These are phyloP conservation scores for Alternaria brassicae DNA, from an alignment of 2,329 filamentous ascomycete species.

Conservation along the genomic window DNA sequence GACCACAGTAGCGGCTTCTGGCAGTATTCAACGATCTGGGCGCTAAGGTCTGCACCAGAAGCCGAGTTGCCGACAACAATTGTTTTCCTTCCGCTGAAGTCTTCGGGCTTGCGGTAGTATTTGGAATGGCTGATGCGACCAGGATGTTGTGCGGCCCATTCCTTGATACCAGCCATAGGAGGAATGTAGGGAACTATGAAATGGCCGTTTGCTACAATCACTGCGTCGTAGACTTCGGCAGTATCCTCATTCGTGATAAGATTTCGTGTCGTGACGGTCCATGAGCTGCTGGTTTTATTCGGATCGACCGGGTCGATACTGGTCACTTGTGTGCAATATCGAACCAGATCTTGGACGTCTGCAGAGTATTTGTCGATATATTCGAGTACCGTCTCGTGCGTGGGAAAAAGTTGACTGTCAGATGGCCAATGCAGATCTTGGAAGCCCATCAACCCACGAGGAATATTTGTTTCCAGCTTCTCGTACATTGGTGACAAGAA, in stretches of 20 bases:
- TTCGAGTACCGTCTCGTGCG: constrained; percentile 70
- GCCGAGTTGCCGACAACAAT: constrained; percentile 85
- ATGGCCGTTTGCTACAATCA: constrained; percentile 58
- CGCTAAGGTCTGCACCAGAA: constrained; percentile 82
- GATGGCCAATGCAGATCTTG: constrained; percentile 71
- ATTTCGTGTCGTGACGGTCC: constrained; percentile 66
- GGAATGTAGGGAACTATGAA: constrained; percentile 58
- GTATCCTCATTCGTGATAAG: constrained; percentile 54
- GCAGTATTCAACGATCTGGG: constrained; percentile 72
- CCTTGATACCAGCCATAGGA: constrained; percentile 49
- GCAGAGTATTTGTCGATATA: constrained; percentile 78
- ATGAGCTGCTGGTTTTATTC: constrained; percentile 48
- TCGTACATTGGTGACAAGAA: constrained; percentile 89
- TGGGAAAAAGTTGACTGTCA: constrained; percentile 75
- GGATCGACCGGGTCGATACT: constrained; percentile 57
- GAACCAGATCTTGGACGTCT: constrained; percentile 71
- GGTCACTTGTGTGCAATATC: constrained; percentile 74
- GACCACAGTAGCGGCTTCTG: constrained; percentile 64
- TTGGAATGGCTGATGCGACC: constrained; percentile 67
- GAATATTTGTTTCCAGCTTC: constrained; percentile 84
- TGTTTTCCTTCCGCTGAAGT: constrained; percentile 73
- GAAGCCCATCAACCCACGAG: constrained; percentile 80
- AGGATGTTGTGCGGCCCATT: constrained; percentile 52
- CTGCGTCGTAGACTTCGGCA: constrained; percentile 61
- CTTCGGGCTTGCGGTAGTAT: constrained; percentile 72